Conservation (phyloP, 257 asterid species). For the Solanum arcanum region DNA sequence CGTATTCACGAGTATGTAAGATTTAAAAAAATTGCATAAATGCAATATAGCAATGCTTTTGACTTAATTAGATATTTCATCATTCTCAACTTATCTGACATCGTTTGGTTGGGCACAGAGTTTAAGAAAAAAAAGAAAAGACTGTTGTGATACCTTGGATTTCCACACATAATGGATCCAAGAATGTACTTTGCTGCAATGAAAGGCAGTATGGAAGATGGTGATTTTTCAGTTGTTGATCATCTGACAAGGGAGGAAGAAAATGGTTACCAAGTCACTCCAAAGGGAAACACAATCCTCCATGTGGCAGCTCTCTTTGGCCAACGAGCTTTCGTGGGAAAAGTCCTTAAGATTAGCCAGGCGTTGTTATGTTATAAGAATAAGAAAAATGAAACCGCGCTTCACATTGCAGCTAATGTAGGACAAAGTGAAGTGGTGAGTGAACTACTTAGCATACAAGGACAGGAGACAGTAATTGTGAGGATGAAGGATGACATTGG, state of each 20-base stretch:
- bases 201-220: neutral
- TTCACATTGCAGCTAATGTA: constrained; percentile 9
- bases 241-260: neutral
- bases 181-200: neutral
- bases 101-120: fast-evolving
- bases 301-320: constrained; percentile 8
- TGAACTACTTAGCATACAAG: neutral
- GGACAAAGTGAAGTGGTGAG: neutral
- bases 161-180: neutral
- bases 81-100: too few species aligned
- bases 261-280: neutral
- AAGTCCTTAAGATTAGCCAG: neutral
- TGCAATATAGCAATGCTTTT: neutral
- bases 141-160: too few species aligned
- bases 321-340: neutral
- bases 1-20: neutral
- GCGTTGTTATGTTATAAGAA: neutral
- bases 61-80: too few species aligned
- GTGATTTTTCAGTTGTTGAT: neutral
- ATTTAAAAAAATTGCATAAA: too few species aligned
- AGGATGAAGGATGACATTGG: neutral
- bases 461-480: neutral
- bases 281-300: constrained; percentile 7
- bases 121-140: too few species aligned
- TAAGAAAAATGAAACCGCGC: constrained; percentile 2